phyloP scores from a whole-genome alignment of 257 asterid species.

The Cruciata laevipes region DNA sequence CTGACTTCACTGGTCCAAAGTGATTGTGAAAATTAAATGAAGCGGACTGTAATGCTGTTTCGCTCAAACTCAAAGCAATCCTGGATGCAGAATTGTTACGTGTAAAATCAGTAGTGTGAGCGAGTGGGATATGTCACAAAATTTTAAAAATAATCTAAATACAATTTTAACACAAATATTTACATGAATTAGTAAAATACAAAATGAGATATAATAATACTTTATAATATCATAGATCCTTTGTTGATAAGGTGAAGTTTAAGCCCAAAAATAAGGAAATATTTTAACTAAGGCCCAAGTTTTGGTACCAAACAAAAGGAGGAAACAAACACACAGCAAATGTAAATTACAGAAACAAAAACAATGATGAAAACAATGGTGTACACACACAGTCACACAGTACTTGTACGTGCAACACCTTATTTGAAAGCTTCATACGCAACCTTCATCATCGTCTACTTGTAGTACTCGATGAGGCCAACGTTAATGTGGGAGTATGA shows the following conservation, averaged over 20 bases:
- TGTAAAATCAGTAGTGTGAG: too few relatives aligned
- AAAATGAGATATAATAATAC: too few relatives aligned
- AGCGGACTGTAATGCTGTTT: too few relatives aligned
- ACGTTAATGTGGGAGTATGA: neutral
- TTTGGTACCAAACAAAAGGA: neutral
- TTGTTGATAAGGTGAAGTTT: neutral
- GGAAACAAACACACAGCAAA: neutral
- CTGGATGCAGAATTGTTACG: too few relatives aligned
- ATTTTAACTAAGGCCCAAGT: neutral
- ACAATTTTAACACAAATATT: too few relatives aligned
- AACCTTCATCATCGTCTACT: neutral
- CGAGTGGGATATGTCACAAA: too few relatives aligned
- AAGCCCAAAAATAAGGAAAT: neutral
- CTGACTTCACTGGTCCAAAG: too few relatives aligned
- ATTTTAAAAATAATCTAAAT: too few relatives aligned
- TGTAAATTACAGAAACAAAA: neutral
- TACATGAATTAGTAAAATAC: too few relatives aligned
- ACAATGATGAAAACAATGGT: neutral
- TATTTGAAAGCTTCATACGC: neutral
- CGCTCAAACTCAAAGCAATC: too few relatives aligned
- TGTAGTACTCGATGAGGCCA: neutral
- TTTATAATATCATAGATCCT: too few relatives aligned
- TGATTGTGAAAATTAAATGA: too few relatives aligned
- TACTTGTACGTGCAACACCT: neutral
- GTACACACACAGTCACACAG: neutral